Percentiles rank a stretch among this genome's conserved stretches.
These are phyloP conservation scores for Discostella pseudostelligera DNA, from an alignment of 108 stramenopile genomes.

Conservation along the genomic window DNA sequence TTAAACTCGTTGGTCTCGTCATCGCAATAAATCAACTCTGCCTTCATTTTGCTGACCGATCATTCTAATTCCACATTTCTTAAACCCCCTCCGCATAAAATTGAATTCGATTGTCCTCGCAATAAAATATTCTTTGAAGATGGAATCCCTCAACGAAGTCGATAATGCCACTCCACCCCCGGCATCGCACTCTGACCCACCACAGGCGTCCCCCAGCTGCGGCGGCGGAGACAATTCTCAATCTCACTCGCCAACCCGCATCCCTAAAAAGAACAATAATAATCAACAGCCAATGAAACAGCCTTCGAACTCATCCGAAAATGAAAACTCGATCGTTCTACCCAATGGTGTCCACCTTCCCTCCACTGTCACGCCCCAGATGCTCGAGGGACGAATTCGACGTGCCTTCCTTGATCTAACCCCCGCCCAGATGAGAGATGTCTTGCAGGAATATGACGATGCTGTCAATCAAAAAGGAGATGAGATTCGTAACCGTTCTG, in stretches of 20 bases:
- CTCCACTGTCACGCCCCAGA: constrained; percentile 31
- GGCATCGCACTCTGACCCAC: constrained; percentile 11
- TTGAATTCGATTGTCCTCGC: background rate
- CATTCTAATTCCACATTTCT: background rate
- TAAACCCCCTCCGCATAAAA: background rate
- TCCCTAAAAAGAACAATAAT: constrained; percentile 15
- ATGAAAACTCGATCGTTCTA: constrained; percentile 6
- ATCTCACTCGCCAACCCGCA: constrained; percentile 3
- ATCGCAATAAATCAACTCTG: too few relatives aligned
- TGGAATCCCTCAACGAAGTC: constrained; percentile 4
- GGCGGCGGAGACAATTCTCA: too few relatives aligned
- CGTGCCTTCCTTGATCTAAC: constrained; percentile 35
- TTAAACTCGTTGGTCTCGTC: too few relatives aligned
- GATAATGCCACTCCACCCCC: constrained; percentile 1
- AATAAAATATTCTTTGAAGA: background rate
- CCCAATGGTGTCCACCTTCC: constrained; percentile 30
- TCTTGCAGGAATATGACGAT: constrained; percentile 72
- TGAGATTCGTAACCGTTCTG: constrained; percentile 69
- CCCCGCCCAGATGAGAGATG: constrained; percentile 62
- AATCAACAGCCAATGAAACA: background rate
- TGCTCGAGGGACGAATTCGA: constrained; percentile 16
- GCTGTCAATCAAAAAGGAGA: constrained; percentile 65
- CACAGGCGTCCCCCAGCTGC: constrained; percentile 9
- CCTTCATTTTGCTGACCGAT: too few relatives aligned
- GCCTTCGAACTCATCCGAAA: constrained; percentile 3